Percentiles rank a stretch among this genome's conserved stretches.
These are phyloP conservation scores for Carallia pectinifolia DNA, from an alignment of 345 rosid genomes.

Conservation along the genomic window DNA sequence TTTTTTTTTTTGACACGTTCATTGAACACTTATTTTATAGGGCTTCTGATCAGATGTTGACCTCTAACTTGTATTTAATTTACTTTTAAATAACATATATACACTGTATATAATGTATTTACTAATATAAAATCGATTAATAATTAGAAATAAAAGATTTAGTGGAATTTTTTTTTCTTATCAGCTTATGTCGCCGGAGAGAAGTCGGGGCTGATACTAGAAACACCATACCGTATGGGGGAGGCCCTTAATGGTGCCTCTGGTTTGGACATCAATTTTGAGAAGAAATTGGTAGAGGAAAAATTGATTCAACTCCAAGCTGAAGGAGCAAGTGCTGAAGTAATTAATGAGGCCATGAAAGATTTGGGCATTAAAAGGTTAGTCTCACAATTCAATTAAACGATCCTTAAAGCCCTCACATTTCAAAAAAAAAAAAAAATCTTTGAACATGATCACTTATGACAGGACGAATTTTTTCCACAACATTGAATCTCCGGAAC, in stretches of 20 bases:
- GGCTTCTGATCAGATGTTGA: not conserved
- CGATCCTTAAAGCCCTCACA: no score
- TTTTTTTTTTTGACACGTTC: no score
- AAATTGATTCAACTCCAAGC: constrained; percentile 18
- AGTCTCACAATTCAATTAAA: no score
- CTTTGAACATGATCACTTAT: no score
- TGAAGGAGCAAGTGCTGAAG: constrained; percentile 7
- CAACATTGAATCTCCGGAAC: no score
- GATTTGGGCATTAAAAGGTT: constrained; percentile 25
- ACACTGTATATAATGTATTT: no score
- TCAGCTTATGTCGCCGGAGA: constrained; percentile 28
- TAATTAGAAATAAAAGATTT: no score
- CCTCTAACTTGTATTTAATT: not conserved
- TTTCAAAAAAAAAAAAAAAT: no score
- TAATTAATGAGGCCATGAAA: constrained; percentile 21
- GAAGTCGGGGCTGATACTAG: constrained; percentile 18
- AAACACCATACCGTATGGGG: constrained; percentile 1
- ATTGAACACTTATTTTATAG: no score
- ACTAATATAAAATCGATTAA: no score
- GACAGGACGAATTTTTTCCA: no score
- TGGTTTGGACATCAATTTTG: constrained; percentile 23
- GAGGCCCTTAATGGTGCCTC: constrained; percentile 20
- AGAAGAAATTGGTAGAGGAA: constrained; percentile 16
- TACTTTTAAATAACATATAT: no score
- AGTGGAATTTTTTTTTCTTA: not conserved